These are phyloP conservation scores for Paspalum vaginatum DNA, from an alignment of 176 grass and related monocot genomes.

Conservation along the genomic window DNA sequence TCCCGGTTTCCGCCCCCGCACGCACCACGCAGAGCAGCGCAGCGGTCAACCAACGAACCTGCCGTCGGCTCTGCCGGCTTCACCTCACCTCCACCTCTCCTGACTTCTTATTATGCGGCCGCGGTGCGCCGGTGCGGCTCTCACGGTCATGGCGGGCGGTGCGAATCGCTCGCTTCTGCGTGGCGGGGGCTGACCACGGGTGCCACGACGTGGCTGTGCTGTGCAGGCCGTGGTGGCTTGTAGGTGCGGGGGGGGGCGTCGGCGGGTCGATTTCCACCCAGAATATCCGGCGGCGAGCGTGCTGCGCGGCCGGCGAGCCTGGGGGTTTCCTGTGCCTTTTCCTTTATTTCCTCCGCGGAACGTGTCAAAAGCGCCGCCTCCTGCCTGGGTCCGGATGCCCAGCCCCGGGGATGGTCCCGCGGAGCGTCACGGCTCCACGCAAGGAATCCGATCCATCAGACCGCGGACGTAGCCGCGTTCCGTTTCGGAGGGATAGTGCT, in stretches of 20 bases:
- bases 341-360: not conserved
- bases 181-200: not conserved
- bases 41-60: not conserved
- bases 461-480: no score
- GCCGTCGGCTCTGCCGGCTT: no score
- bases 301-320: no score
- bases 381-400: not conserved
- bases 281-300: not conserved
- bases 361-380: not conserved
- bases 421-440: not conserved
- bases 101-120: no score
- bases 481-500: no score
- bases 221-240: not conserved
- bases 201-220: no score
- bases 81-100: no score
- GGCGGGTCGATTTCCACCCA: conserved; percentile 6
- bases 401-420: not conserved
- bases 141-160: no score
- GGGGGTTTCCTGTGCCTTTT: no score
- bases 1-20: not conserved
- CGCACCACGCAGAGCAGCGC: no score
- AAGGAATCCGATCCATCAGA: not conserved
- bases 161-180: not conserved
- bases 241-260: not conserved
- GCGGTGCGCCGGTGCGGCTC: no score